phyloP scores from a whole-genome alignment of 208 protist genomes.

The Trichomonas gallinae region DNA sequence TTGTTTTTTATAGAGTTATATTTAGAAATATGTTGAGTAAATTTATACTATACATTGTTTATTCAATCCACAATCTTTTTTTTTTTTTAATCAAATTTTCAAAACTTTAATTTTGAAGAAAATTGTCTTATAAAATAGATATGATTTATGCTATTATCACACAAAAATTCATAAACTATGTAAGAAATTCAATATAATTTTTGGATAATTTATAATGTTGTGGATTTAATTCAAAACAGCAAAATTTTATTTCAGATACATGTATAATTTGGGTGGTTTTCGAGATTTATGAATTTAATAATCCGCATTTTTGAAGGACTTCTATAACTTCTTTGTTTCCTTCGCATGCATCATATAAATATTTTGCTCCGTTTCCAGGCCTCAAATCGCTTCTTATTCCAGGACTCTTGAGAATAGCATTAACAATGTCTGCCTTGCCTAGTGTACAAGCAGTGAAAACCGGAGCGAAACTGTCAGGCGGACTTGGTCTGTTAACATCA shows the following conservation, averaged over 20 bases:
- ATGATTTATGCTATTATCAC: too few species aligned
- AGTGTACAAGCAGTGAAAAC: background rate
- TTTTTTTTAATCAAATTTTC: too few species aligned
- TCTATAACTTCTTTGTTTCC: background rate
- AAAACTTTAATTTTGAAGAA: too few species aligned
- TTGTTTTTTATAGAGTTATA: background rate
- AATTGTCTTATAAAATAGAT: too few species aligned
- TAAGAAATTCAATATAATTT: too few species aligned
- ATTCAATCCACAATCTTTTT: too few species aligned
- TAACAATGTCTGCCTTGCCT: background rate
- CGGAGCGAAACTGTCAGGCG: background rate
- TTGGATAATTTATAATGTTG: too few species aligned
- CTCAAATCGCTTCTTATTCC: background rate
- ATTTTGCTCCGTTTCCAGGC: background rate
- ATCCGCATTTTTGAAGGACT: background rate
- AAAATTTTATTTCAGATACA: too few species aligned
- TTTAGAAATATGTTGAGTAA: background rate
- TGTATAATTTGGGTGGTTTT: too few species aligned
- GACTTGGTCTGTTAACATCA: background rate
- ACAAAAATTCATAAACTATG: too few species aligned
- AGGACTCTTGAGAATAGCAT: background rate
- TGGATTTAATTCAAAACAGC: too few species aligned
- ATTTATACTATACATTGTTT: background rate
- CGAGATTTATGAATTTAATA: background rate
- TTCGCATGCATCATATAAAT: background rate